Base-by-base conservation (phyloP, 2,329 filamentous ascomycete genomes). In the Cladorrhinum sp. region DNA sequence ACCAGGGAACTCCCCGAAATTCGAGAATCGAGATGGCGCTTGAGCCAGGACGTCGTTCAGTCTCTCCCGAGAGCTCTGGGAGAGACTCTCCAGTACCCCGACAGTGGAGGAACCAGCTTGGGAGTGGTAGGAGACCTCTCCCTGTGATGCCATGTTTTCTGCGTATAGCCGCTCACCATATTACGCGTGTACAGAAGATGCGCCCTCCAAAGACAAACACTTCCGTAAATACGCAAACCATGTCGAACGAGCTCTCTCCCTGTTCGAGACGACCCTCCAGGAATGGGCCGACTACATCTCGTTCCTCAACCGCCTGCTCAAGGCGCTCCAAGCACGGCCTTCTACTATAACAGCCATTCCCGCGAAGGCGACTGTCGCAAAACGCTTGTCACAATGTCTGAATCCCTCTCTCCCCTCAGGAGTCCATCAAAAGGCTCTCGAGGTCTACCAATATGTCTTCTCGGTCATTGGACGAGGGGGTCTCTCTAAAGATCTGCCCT, bases 281-380 rank as follows among this genome's bases (percentile, higher is more conserved):
- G 95, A 99, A 86, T 99, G 95, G 95, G 95, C 96, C 54, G 95
- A 99, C 77, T 99, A 99, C 73, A 99, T 99, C 71, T 96, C 94
- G 18, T 99, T 98, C 73, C 79, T 99, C 59, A 96, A 91, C 72
- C 87, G 92, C 64, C 81, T 99, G 54, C 81, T 96, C 64, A 98
- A 97, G 86, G 92, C 94, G 39, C 82, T 99, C 21, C 95, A 99
- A 84, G 86, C 90, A 50, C 91, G 93, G 65, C 91, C 91, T 23
- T 79, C 88, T 50, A 86, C 86, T 61, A 84, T 87, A 59, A 83
- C 85, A 8, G 78, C 86, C 33, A 87, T 99, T 61, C 94, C 95
- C 12, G 87, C 93, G 70, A 96, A 93, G 77, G 80, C 85, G 18
- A 82, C 87, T 60, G 88, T 99, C 71, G 90, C 95, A 70, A 95